phyloP scores from a whole-genome alignment of 139 green algal species.

The Mesotaenium endlicherianum region DNA sequence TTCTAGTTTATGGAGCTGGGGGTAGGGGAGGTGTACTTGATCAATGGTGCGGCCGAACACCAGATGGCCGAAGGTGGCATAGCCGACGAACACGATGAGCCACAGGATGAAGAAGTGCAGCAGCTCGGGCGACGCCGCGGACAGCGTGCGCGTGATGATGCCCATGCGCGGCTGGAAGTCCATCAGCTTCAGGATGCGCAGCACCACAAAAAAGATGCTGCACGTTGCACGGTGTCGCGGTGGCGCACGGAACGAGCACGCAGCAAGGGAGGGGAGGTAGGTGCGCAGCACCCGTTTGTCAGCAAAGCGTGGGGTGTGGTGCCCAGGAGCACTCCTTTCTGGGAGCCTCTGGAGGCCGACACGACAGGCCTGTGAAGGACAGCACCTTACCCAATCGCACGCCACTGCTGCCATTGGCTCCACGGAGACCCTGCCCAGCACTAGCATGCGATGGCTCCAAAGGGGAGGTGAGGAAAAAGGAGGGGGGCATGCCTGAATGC shows the following conservation, averaged over 20 bases:
- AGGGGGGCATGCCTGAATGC: neutral
- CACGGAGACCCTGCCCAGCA: no score
- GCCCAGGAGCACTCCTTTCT: neutral
- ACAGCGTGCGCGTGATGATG: slow-evolving; percentile 77
- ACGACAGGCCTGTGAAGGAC: neutral
- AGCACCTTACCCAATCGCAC: neutral
- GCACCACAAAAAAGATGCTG: slow-evolving; percentile 81
- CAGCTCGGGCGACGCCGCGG: slow-evolving; percentile 71
- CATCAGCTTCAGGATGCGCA: slow-evolving; percentile 77
- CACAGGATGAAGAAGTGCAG: slow-evolving; percentile 80
- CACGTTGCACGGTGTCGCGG: neutral
- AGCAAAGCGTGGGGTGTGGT: neutral
- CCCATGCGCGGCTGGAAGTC: slow-evolving; percentile 85
- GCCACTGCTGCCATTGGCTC: no score
- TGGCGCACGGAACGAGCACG: neutral
- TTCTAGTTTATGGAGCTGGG: no score
- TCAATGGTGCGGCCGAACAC: slow-evolving; percentile 77
- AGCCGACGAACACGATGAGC: slow-evolving; percentile 79
- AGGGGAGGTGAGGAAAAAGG: neutral
- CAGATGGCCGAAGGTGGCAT: slow-evolving; percentile 79
- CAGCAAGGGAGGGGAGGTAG: neutral
- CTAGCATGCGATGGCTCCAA: no score
- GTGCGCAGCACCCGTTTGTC: neutral
- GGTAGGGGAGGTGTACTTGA: neutral
- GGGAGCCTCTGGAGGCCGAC: neutral